Base-by-base conservation (phyloP, 2,329 filamentous ascomycete genomes). In the Aureobasidium lini region DNA sequence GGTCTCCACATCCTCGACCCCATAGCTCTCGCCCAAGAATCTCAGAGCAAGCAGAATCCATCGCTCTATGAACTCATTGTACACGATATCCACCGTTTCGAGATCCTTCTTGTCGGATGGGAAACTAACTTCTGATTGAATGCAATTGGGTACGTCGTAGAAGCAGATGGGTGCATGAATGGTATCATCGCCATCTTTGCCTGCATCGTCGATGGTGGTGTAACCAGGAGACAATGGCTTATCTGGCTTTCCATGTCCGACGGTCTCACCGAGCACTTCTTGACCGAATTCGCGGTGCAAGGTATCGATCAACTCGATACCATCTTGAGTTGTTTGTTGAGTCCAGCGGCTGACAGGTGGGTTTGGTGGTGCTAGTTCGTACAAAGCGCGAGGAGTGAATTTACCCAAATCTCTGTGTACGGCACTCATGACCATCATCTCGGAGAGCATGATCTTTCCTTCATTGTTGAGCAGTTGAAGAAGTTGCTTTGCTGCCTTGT, bases 131-230 rank as follows among this genome's bases (percentile, higher is more conserved):
- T 83, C 75, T 1, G 87, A 77, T 70, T 93, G 87, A 60, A 99
- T 83, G 70, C 86, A 90, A 72, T 96, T 96, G 6, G 94, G 93
- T 5, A 93, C 83, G 1, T 76, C 72, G 73, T 92, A 93, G 70
- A 89, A 91, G 34, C 81, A 78, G 64, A 97, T 85, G 1, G 82
- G 78, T 15, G 83, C 77, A 71, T 96, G 94, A 1, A 95, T 72
- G 0, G 93, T 95, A 69, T 99, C 94, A 69, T 99, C 94, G 43
- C 94, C 94, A 64, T 95, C 89, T 4, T 75, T 74, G 50, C 92
- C 90, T 5, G 85, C 82, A 67, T 95, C 93, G 68, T 99, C 94
- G 59, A 80, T 79, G 10, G 94, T 99, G 0, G 89, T 96, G 75
- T 97, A 97, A 1, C 94, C 94, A 0, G 85, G 86, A n/a, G 81